These are phyloP conservation scores for Kentomonas sorsogonicus DNA, from an alignment of 208 protist genomes.

Conservation along the genomic window DNA sequence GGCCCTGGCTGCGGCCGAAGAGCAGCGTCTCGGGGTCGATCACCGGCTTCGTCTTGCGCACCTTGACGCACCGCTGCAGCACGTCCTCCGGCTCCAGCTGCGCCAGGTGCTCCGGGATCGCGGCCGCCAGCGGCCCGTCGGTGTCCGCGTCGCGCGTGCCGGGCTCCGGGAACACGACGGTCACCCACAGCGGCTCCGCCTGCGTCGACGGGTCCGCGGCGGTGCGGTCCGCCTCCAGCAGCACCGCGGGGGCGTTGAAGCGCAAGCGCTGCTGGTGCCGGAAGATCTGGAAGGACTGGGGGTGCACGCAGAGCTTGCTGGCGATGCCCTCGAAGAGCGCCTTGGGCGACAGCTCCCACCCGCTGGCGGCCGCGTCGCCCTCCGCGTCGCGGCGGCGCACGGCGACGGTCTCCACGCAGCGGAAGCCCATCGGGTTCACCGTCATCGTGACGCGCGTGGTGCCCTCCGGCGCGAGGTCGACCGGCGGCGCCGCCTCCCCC, in stretches of 20 bases:
- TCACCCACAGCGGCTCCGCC: slow-evolving; percentile 54
- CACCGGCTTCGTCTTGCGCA: slow-evolving; percentile 32
- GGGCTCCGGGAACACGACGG: slow-evolving; percentile 27
- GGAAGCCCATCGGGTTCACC: no score
- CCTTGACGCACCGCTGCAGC: slow-evolving; percentile 41
- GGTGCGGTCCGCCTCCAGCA: slow-evolving; percentile 32
- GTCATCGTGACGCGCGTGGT: no score
- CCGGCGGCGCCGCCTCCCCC: no score
- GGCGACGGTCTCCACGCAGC: no score
- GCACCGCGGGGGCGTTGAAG: slow-evolving; percentile 53
- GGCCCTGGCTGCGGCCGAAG: slow-evolving; percentile 40
- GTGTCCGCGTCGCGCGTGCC: slow-evolving; percentile 9
- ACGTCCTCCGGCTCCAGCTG: slow-evolving; percentile 30
- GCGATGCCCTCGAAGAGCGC: slow-evolving; percentile 62
- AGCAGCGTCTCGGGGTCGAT: slow-evolving; percentile 51
- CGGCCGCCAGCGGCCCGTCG: not conserved
- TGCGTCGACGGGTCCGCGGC: not conserved
- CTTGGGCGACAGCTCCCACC: slow-evolving; percentile 45
- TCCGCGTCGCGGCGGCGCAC: no score
- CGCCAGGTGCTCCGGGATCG: slow-evolving; percentile 53
- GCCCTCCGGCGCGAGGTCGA: no score
- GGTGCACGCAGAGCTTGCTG: slow-evolving; percentile 44
- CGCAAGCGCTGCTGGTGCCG: slow-evolving; percentile 51
- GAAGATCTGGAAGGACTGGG: slow-evolving; percentile 49
- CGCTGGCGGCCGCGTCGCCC: no score